These are phyloP conservation scores for Phytophthora hibernalis DNA, from an alignment of 352 stramenopile genomes.

Conservation along the genomic window DNA sequence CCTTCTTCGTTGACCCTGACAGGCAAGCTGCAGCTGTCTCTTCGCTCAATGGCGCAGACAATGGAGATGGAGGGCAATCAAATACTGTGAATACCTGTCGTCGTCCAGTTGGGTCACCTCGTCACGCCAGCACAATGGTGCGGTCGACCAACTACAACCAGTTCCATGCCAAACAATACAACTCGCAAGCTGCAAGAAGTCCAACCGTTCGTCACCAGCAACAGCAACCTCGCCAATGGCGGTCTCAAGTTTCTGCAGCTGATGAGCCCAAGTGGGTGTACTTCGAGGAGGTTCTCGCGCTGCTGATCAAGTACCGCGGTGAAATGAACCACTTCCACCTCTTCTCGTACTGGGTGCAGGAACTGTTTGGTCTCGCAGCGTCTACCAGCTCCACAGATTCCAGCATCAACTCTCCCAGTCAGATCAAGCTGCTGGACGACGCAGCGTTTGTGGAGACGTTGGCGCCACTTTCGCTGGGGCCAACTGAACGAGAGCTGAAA, in stretches of 20 bases:
- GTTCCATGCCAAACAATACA: constrained; percentile 67
- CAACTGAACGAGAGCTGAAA: constrained; percentile 56
- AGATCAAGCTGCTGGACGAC: constrained; percentile 52
- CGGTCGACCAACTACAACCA: constrained; percentile 64
- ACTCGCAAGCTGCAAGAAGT: constrained; percentile 52
- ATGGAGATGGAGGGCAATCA: not conserved
- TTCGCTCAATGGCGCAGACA: constrained; percentile 3
- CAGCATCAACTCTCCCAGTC: not conserved
- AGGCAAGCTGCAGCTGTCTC: constrained; percentile 12
- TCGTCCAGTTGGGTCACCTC: constrained; percentile 26
- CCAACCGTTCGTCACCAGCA: constrained; percentile 48
- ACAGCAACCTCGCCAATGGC: constrained; percentile 9
- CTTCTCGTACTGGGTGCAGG: constrained; percentile 60
- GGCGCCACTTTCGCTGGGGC: constrained; percentile 51
- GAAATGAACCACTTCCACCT: constrained; percentile 77
- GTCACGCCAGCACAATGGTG: constrained; percentile 26
- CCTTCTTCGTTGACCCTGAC: constrained; percentile 43
- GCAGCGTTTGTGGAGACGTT: constrained; percentile 54
- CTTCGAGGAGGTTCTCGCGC: constrained; percentile 64
- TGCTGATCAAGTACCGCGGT: constrained; percentile 65
- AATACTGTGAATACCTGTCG: constrained; percentile 12
- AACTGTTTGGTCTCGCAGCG: constrained; percentile 54
- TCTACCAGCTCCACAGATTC: constrained; percentile 1
- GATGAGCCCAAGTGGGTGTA: constrained; percentile 48
- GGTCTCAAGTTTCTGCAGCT: not conserved